Conservation (phyloP, 768 basidiomycete genomes). For the Hygrocybe coccinea region DNA sequence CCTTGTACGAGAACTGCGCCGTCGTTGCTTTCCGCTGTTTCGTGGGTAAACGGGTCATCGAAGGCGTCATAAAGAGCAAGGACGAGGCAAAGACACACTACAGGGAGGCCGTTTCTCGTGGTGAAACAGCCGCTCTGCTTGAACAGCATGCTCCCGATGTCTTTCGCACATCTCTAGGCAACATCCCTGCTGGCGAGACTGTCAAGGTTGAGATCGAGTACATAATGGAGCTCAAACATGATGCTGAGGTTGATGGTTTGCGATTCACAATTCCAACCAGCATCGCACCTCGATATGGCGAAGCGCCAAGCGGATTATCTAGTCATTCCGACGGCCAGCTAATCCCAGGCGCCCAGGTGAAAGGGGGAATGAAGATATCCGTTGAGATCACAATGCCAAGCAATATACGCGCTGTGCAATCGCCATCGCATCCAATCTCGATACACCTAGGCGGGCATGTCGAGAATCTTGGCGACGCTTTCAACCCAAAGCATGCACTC, state of each 20-base stretch:
- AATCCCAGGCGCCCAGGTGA: neutral
- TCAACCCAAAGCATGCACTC: neutral
- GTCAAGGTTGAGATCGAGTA: constrained; percentile 1
- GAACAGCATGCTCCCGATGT: neutral
- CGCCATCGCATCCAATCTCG: neutral
- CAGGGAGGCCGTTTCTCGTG: neutral
- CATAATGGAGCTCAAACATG: constrained; percentile 1
- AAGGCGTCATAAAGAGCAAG: neutral
- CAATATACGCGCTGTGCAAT: neutral
- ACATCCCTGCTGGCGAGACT: neutral
- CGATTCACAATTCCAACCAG: neutral
- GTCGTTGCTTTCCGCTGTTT: neutral
- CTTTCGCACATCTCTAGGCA: neutral
- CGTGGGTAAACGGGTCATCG: neutral
- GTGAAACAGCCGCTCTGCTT: neutral
- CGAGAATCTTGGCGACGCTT: neutral
- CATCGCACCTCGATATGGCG: neutral
- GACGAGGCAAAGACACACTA: neutral
- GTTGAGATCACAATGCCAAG: neutral
- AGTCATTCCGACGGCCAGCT: neutral
- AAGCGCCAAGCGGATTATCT: neutral
- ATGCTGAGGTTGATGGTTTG: neutral
- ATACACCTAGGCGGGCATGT: neutral
- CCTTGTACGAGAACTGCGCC: neutral
- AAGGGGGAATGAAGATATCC: neutral